Conservation (phyloP, 2,329 filamentous ascomycete species). For the Orbilia javanica region DNA sequence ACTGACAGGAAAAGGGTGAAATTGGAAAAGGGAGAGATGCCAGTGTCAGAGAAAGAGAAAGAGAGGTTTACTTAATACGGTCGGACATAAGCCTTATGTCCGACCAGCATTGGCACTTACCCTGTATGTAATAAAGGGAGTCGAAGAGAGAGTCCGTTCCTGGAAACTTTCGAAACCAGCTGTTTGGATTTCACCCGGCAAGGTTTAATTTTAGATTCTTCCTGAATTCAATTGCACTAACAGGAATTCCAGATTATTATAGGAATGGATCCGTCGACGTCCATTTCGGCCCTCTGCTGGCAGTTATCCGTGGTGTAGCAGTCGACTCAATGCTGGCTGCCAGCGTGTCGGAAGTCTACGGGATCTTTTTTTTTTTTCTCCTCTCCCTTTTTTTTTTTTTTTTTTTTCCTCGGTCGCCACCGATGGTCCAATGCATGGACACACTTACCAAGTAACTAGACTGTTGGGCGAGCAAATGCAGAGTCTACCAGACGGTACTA, state of each 20-base stretch:
- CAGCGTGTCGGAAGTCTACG: slow-evolving; percentile 28
- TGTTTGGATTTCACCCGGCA: not conserved
- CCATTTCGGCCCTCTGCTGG: not conserved
- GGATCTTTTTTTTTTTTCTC: not conserved
- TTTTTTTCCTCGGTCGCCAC: slow-evolving; percentile 2
- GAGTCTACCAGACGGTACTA: not conserved
- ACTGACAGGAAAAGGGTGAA: slow-evolving; percentile 31
- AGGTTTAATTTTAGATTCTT: slow-evolving; percentile 4
- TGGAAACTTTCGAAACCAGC: not conserved
- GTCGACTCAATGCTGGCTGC: not conserved
- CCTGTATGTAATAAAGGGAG: not conserved
- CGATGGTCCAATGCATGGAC: not conserved
- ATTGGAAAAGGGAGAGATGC: slow-evolving; percentile 16
- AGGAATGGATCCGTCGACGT: slow-evolving; percentile 11
- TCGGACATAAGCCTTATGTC: slow-evolving; percentile 7
- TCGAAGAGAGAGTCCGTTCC: not conserved
- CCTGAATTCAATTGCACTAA: slow-evolving; percentile 16
- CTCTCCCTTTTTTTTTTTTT: no score
- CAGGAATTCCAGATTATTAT: slow-evolving; percentile 7
- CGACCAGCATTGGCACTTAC: no score
- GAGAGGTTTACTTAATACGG: slow-evolving; percentile 4
- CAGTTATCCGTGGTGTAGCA: no score
- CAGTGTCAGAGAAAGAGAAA: not conserved
- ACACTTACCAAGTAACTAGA: not conserved
- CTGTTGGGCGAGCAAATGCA: slow-evolving; percentile 10